These are phyloP conservation scores for Candida koratica DNA, from an alignment of 805 yeast species.

Conservation along the genomic window DNA sequence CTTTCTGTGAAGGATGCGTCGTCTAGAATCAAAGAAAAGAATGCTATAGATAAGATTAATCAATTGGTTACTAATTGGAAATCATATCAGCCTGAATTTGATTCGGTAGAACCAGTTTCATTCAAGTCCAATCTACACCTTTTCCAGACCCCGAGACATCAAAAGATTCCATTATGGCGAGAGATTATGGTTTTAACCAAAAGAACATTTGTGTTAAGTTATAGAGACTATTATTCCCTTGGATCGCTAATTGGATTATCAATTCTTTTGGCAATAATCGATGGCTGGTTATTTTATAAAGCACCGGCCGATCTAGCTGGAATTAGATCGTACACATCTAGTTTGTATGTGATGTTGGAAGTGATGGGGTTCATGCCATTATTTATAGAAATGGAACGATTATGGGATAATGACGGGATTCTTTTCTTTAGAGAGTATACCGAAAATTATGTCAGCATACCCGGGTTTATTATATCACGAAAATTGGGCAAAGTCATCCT, in stretches of 20 bases:
- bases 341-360: conserved; percentile 35
- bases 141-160: conserved; percentile 12
- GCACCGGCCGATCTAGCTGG: conserved; percentile 62
- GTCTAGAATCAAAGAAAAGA: conserved; percentile 22
- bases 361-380: conserved; percentile 39
- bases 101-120: conserved; percentile 1
- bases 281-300: conserved; percentile 74
- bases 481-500: conserved; percentile 59
- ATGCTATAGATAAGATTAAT: conserved; percentile 23
- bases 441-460: conserved; percentile 62
- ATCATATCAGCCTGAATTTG: neutral
- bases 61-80: conserved; percentile 27
- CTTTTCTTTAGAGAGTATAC: conserved; percentile 55
- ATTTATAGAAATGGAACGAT: conserved; percentile 36
- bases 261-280: conserved; percentile 50
- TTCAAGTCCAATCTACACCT: conserved; percentile 11
- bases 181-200: conserved; percentile 33
- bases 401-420: conserved; percentile 37
- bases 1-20: conserved; percentile 35
- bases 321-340: conserved; percentile 50
- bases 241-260: conserved; percentile 37
- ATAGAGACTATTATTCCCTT: conserved; percentile 32
- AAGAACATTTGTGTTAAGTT: conserved; percentile 30
- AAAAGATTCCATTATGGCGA: conserved; percentile 22
- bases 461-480: conserved; percentile 65